phyloP scores from a whole-genome alignment of 75 land plant genomes.

The Pinus tabuliformis region DNA sequence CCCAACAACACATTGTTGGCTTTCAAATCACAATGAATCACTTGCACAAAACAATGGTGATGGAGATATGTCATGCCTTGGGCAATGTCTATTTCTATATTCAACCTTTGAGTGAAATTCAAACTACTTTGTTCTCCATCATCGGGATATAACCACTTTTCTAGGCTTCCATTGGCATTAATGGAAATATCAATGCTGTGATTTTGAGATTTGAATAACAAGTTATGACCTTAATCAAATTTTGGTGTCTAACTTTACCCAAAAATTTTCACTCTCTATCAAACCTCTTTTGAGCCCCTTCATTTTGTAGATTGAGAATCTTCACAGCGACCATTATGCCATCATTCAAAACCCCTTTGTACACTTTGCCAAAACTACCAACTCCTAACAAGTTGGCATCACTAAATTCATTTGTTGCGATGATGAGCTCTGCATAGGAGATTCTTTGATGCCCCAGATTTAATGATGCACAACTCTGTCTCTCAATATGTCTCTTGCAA shows the following conservation, averaged over 20 bases:
- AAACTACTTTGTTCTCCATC: not conserved
- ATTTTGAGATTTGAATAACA: not conserved
- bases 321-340: not conserved
- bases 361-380: not conserved
- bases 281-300: not conserved
- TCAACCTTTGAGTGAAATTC: not conserved
- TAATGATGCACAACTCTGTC: not conserved
- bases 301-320: not conserved
- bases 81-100: not conserved
- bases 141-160: not conserved
- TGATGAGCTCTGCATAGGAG: not conserved
- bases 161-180: constrained; percentile 45
- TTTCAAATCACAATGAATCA: not conserved
- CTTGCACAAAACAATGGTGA: not conserved
- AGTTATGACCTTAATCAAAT: not conserved
- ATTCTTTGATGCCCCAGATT: not conserved
- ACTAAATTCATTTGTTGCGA: not conserved
- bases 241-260: not conserved
- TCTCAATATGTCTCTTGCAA: not conserved
- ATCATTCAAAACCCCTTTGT: not conserved
- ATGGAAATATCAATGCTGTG: constrained; percentile 1
- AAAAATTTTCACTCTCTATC: not conserved
- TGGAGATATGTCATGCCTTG: not conserved
- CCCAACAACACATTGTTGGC: not conserved
- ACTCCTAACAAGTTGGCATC: not conserved